Evolutionary conservation across 352 stramenopile genomes (phyloP).

Genomic region (Pythium scleroteichum): DNA sequence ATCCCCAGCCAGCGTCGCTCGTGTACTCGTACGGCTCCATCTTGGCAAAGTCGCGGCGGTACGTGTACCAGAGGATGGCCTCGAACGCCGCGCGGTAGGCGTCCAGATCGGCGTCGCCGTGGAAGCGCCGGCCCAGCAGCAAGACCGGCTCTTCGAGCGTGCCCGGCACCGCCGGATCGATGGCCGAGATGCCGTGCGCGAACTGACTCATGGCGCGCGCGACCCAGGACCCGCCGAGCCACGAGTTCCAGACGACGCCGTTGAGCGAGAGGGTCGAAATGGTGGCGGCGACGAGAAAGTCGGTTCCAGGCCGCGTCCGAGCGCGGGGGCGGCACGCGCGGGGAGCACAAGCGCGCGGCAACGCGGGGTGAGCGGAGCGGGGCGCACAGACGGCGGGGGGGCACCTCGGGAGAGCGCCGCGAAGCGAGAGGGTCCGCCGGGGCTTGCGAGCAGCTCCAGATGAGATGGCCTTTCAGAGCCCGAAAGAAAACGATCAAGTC

Average conservation of each 20-base stretch:
- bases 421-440: too few species aligned
- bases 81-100: constrained; percentile 62
- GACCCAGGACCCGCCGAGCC: constrained; percentile 42
- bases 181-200: constrained; percentile 74
- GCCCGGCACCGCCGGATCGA: constrained; percentile 48
- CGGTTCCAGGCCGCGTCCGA: too few species aligned
- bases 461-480: background rate
- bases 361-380: too few species aligned
- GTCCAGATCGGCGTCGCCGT: constrained; percentile 40
- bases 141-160: constrained; percentile 46
- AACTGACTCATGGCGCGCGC: constrained; percentile 77
- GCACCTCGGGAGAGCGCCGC: too few species aligned
- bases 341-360: too few species aligned
- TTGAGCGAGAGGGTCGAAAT: constrained; percentile 19
- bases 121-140: constrained; percentile 37
- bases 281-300: background rate
- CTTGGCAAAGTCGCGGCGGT: constrained; percentile 83
- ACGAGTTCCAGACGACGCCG: constrained; percentile 27
- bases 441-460: background rate
- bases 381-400: too few species aligned
- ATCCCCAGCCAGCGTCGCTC: constrained; percentile 94
- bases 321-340: background rate
- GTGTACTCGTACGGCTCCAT: constrained; percentile 89
- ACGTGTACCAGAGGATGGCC: constrained; percentile 88
- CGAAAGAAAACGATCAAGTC: too few species aligned